These are phyloP conservation scores for Xylariaceae sp. DNA, from an alignment of 2,329 filamentous ascomycete genomes.

Conservation along the genomic window DNA sequence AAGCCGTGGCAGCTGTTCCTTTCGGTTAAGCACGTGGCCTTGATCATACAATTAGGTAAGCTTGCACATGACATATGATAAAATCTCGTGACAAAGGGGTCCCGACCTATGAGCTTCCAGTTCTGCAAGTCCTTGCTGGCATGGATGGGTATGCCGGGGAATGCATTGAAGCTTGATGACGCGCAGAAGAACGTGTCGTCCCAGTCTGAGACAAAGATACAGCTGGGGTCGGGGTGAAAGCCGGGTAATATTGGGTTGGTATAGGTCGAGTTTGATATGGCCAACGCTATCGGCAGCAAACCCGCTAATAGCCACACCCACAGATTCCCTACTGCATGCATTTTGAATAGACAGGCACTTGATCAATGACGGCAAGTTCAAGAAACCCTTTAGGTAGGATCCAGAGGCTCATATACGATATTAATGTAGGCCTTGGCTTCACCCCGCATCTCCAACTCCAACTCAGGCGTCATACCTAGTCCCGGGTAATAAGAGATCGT, in stretches of 20 bases:
- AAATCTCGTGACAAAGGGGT: not conserved
- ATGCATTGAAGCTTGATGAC: conserved; percentile 52
- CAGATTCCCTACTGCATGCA: not conserved
- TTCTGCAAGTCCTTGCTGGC: conserved; percentile 51
- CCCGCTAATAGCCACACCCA: conserved; percentile 8
- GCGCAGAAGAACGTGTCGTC: conserved; percentile 52
- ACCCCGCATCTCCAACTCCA: conserved; percentile 26
- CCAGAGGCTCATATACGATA: conserved; percentile 2
- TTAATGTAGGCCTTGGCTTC: not conserved
- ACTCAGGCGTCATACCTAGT: too few species aligned
- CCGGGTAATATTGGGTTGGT: conserved; percentile 54
- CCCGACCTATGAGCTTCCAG: conserved; percentile 45
- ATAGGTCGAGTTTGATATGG: conserved; percentile 38
- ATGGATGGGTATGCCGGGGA: conserved; percentile 54
- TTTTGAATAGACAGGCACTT: not conserved
- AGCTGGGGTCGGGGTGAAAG: conserved; percentile 54
- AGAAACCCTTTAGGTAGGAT: not conserved
- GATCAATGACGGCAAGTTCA: not conserved
- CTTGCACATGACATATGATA: not conserved
- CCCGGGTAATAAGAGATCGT: conserved; percentile 17
- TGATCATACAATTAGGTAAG: not conserved
- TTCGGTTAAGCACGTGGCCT: conserved; percentile 41
- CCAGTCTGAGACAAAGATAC: conserved; percentile 48
- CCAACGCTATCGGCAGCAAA: conserved; percentile 12
- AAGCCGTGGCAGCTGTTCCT: conserved; percentile 38